These are phyloP conservation scores for Geotrichum reessii DNA, from an alignment of 1,139 yeast species.

Conservation along the genomic window DNA sequence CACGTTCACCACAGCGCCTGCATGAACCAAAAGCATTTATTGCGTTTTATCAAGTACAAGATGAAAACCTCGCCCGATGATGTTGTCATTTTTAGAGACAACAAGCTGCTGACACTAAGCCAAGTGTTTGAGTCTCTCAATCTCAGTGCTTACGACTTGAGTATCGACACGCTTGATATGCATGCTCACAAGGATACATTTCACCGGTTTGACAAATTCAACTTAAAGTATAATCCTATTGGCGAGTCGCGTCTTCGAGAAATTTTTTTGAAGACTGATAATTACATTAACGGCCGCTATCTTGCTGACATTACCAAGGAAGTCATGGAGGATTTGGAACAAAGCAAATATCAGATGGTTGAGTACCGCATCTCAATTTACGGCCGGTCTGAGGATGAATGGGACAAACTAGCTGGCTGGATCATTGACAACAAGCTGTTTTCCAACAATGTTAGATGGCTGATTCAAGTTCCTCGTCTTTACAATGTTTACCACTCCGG, in stretches of 20 bases:
- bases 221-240: conserved; percentile 93
- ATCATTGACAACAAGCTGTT: conserved; percentile 85
- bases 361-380: conserved; percentile 93
- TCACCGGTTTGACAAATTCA: conserved; percentile 96
- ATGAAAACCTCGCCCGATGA: conserved; percentile 75
- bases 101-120: conserved; percentile 74
- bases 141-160: conserved; percentile 86
- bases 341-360: conserved; percentile 93
- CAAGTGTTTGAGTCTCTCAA: conserved; percentile 88
- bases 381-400: conserved; percentile 83
- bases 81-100: conserved; percentile 90
- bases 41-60: conserved; percentile 91
- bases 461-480: conserved; percentile 88
- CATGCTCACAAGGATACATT: conserved; percentile 98
- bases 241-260: conserved; percentile 97
- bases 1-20: conserved; percentile 99
- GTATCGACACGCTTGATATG: conserved; percentile 97
- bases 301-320: conserved; percentile 91
- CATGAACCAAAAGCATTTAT: conserved; percentile 94
- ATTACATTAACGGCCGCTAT: conserved; percentile 80
- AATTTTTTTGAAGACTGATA: conserved; percentile 91
- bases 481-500: conserved; percentile 83
- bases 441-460: conserved; percentile 95
- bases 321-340: conserved; percentile 85
- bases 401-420: conserved; percentile 96